Evolutionary conservation across 805 yeast genomes (phyloP), one percentile per base, ranked within the genome.

Genomic region (Candida boleticola): DNA sequence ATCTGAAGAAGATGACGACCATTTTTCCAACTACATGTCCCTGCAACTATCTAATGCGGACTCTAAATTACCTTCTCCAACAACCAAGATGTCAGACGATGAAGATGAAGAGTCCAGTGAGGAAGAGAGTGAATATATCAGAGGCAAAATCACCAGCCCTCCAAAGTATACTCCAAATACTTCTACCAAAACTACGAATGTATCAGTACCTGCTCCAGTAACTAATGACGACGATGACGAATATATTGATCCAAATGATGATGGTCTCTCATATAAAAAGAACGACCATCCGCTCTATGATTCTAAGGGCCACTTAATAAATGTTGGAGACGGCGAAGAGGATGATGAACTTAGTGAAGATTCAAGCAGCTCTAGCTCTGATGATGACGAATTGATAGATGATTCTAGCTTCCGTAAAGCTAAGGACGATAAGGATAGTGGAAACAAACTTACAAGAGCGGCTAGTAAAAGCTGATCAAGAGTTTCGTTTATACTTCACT

Each of bases 221-320:
- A n/a, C 23, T 26, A 62, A 11, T 35, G 70, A 69, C 22, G 76
- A 76, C 21, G 85, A 77, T 11, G 89, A 84, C 45, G 89, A 82
- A 46, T 83, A 85, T 53, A 79, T 78, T 51, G 90, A 85, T 55
- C 90, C 92, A 1, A 83, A 85, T 54, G 92, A 85, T 58, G 92
- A 85, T 54, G 92, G 92, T 0, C 80, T 78, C 55, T 81, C 87
- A 1, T 85, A 85, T 59, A 79, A 80, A 40, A 82, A 79, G 56
- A 70, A 74, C 19, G 65, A 73, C 31, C 79, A 82, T 52, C 83
- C 87, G 4, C 60, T 83, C 41, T 83, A 84, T 53, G 79, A 75
- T 48, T 64, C 77, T 9, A 48, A 54, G 4, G 63, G 63, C 6
- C 48, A 55, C 7, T 48, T 60, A 20, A 36, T 35, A 16, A 14